phyloP scores from a whole-genome alignment of 495 filamentous ascomycete species.

The Aspergillus nidulans region DNA sequence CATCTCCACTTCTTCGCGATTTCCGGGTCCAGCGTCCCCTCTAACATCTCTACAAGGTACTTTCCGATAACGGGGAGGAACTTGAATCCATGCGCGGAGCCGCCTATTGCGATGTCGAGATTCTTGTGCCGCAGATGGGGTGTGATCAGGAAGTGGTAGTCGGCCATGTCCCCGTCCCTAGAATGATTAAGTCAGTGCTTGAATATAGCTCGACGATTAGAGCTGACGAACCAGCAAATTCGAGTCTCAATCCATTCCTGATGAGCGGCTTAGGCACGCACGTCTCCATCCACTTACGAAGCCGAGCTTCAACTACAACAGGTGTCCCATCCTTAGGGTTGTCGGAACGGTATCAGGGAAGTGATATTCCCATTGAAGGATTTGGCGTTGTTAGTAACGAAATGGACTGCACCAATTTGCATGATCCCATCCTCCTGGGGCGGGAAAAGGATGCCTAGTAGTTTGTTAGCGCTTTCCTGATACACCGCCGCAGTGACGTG shows the following conservation, averaged over 20 bases:
- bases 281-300: slow-evolving; percentile 3
- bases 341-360: slow-evolving; percentile 5
- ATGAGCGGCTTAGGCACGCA: slow-evolving; percentile 1
- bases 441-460: slow-evolving; percentile 4
- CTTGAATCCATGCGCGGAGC: slow-evolving; percentile 41
- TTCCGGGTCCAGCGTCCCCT: slow-evolving; percentile 16
- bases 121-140: not conserved
- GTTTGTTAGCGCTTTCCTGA: not conserved
- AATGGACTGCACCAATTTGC: slow-evolving; percentile 2
- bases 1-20: slow-evolving; percentile 5
- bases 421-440: slow-evolving; percentile 9
- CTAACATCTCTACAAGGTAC: slow-evolving; percentile 34
- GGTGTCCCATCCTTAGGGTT: not conserved
- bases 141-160: slow-evolving; percentile 5
- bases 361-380: not conserved
- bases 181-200: not conserved
- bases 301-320: slow-evolving; percentile 1
- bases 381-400: slow-evolving; percentile 6
- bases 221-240: slow-evolving; percentile 1
- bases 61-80: slow-evolving; percentile 35
- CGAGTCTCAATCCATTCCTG: slow-evolving; percentile 2
- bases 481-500: not conserved
- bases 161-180: slow-evolving; percentile 8
- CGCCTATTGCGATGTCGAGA: slow-evolving; percentile 28
- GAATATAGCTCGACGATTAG: not conserved